A percentile compares a stretch with the other conserved stretches of the same genome.
These are phyloP conservation scores for Casuarina glauca DNA, from an alignment of 306 rosid species.

Conservation along the genomic window DNA sequence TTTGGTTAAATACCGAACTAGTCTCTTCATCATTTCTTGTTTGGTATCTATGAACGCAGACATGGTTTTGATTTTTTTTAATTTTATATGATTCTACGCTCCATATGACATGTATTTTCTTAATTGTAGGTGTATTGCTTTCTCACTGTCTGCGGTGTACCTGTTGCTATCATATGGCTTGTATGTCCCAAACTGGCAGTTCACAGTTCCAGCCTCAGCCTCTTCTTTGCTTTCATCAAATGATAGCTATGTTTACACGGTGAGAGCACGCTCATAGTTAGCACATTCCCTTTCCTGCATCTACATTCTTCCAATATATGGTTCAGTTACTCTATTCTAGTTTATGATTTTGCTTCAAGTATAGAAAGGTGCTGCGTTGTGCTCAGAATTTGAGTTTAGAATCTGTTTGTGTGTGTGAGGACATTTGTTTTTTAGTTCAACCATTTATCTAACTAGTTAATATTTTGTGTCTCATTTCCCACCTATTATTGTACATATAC, in stretches of 20 bases:
- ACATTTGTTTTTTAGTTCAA: neutral
- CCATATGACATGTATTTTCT: slow-evolving; percentile 9
- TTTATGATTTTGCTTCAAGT: slow-evolving; percentile 10
- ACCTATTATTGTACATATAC: neutral
- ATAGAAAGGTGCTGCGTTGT: slow-evolving; percentile 7
- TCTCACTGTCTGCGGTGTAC: slow-evolving; percentile 61
- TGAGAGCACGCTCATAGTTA: slow-evolving; percentile 32
- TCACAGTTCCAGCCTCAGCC: slow-evolving; percentile 41
- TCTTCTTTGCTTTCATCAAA: slow-evolving; percentile 37
- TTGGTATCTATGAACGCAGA: neutral
- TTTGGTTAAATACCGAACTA: neutral
- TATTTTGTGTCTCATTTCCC: neutral
- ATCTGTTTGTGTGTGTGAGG: neutral
- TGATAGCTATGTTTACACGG: slow-evolving; percentile 49
- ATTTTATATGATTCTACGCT: neutral
- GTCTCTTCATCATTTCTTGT: neutral
- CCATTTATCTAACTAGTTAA: neutral
- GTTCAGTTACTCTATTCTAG: slow-evolving; percentile 22
- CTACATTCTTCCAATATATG: slow-evolving; percentile 7
- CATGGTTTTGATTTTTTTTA: neutral
- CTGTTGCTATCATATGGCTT: slow-evolving; percentile 65
- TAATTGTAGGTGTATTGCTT: slow-evolving; percentile 55
- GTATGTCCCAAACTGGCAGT: slow-evolving; percentile 94
- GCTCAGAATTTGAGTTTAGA: neutral
- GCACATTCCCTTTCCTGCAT: neutral